A percentile compares a stretch with the other conserved stretches of the same genome.
phyloP scores from a whole-genome alignment of 2,329 filamentous ascomycete genomes.

The Venturia nashicola region DNA sequence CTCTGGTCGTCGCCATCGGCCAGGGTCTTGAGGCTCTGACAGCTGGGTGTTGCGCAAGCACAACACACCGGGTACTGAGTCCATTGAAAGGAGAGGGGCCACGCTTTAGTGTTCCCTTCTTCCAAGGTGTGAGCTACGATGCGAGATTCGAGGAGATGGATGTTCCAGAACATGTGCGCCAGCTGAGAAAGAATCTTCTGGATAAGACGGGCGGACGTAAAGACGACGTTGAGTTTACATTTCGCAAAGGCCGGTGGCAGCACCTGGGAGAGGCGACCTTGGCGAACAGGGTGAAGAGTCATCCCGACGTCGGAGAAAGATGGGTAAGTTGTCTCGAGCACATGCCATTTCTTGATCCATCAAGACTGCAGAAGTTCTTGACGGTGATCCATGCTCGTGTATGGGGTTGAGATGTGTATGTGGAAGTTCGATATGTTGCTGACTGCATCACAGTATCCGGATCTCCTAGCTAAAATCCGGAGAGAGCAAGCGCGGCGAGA shows the following conservation, averaged over 20 bases:
- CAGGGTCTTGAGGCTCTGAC: conserved; percentile 81
- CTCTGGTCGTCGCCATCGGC: conserved; percentile 76
- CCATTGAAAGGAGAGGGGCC: conserved; percentile 57
- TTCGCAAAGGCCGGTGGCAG: conserved; percentile 54
- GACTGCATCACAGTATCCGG: conserved; percentile 26
- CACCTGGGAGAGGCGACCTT: conserved; percentile 72
- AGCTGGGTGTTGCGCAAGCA: conserved; percentile 66
- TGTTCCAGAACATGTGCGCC: conserved; percentile 50
- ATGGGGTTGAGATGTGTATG: background rate
- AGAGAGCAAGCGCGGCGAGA: conserved; percentile 23
- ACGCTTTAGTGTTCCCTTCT: conserved; percentile 73
- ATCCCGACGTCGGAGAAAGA: conserved; percentile 73
- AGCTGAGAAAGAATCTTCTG: conserved; percentile 47
- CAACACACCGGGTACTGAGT: conserved; percentile 73
- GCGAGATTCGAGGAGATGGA: conserved; percentile 69
- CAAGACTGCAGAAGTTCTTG: background rate
- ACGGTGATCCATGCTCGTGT: background rate
- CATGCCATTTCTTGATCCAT: background rate
- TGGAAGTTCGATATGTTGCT: background rate
- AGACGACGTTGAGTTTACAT: conserved; percentile 81
- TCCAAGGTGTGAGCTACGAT: conserved; percentile 73
- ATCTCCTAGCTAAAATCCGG: conserved; percentile 30
- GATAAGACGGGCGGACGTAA: conserved; percentile 39
- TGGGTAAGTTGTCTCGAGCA: conserved; percentile 34
- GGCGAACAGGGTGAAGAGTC: conserved; percentile 73